Conservation (phyloP, 1,139 yeast species). For the Suhomyces terraborum region DNA sequence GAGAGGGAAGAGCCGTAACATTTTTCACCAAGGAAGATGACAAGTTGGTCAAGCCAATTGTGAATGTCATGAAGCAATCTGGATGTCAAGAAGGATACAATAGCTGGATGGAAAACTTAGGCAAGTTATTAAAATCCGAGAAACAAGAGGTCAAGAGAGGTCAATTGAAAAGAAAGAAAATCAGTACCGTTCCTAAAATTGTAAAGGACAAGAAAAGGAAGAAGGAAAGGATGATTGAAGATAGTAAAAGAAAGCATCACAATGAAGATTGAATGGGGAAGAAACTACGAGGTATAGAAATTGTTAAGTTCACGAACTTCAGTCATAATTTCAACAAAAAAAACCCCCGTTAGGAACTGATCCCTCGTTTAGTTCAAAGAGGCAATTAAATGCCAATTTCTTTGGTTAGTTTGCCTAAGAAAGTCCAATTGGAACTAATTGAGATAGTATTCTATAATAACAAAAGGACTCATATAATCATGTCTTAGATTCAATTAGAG, state of each 20-base stretch:
- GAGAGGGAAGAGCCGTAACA: constrained; percentile 82
- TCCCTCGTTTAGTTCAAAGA: no score
- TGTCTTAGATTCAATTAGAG: no score
- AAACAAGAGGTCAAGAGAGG: constrained; percentile 64
- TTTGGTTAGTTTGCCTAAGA: no score
- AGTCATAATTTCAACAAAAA: no score
- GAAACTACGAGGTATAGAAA: not conserved
- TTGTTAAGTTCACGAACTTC: no score
- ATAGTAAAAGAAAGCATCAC: constrained; percentile 59
- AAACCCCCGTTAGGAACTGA: no score
- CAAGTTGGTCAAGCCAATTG: constrained; percentile 73
- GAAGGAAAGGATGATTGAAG: constrained; percentile 73
- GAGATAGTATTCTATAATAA: no score
- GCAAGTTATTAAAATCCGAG: constrained; percentile 68
- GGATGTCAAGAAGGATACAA: constrained; percentile 69
- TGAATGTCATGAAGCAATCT: constrained; percentile 93
- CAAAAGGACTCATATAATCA: not conserved
- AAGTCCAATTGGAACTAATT: no score
- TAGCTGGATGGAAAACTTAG: constrained; percentile 78
- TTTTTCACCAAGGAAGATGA: constrained; percentile 91
- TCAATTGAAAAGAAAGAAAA: constrained; percentile 66
- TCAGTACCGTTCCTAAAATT: constrained; percentile 82
- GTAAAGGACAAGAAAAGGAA: constrained; percentile 65
- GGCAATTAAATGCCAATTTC: no score
- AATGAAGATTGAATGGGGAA: not conserved